Base-by-base conservation (phyloP, 805 yeast species). In the Myxozyma neglecta region DNA sequence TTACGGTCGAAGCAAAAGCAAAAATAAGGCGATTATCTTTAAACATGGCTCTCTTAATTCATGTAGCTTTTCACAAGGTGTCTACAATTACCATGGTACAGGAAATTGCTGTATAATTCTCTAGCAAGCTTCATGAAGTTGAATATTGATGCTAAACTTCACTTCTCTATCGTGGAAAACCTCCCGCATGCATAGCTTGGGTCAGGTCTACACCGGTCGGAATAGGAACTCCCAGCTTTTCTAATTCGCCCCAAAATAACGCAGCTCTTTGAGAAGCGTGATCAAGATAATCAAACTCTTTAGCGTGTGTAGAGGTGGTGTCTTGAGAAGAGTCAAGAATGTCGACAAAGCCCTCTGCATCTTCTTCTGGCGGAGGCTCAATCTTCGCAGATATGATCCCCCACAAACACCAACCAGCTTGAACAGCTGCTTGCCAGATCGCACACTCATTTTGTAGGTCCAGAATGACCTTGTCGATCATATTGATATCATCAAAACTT, bases 351-450 rank as follows among this genome's bases (percentile, higher is more conserved):
- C 61, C 53, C 64, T 69, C 47, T 70, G 71, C 58, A 72, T 73
- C 58, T 69, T 70, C 69, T 8, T 18, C 53, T 7, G 56, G 50
- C 29, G 20, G 47, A 7, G 35, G 46, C 8, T 58, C 56, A 3
- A 85, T 70, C 43, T 82, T 69, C 34, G 87, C 85, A 73, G 90
- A 96, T 39, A 94, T 82, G 47, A 94, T 80, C 0, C 96, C 98
- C 99, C 99, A 93, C 34, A 92, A 71, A 4, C 87, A 81, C 99
- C 99, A 93, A 71, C 81, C 83, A 9, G 89, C 78, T 53, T 87
- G 87, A 24, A 84, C 93, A 0, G 90, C 78, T 0, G 96, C 85
- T 70, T 97, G 81, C 97, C 97, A 93, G 57, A 80, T 79, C 1
- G 83, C 76, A 36, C 86, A 81, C 64, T 89, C 90, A 68, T 87